Evolutionary conservation across 179 eudicot species (phyloP), one percentile per base, ranked within the genome.

Genomic region (Vitellaria paradoxa): DNA sequence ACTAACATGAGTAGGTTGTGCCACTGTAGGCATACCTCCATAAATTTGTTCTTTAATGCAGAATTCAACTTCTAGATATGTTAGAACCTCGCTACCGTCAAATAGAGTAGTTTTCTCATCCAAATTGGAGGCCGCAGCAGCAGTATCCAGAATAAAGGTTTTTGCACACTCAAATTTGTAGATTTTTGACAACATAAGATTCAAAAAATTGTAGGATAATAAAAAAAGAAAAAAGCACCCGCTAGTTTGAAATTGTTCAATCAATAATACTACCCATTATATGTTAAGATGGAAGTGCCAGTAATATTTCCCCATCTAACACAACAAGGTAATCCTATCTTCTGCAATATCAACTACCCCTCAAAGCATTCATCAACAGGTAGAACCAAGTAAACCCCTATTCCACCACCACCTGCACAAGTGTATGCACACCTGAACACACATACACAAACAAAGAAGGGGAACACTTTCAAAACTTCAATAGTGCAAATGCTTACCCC

Each of bases 1-100:
- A n/a, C 37, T 30, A 30, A 30, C 37, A 30, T 30, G 37, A 30
- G 37, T 30, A 30, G 37, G 37, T 30, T 30, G 2, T 30, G 37
- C 37, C 37, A 30, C 37, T 65, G 47, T 13, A 6, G 20, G 12
- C 53, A n/a, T 42, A 57, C 57, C 18, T 59, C 17, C 7, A 40
- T 52, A 40, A 49, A 63, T 46, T 8, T 65, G 17, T 72, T 55
- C 47, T 72, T 55, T 72, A 53, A 56, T 17, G 17, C 75, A 55
- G 20, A 53, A 56, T 56, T 55, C 64, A 72, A 50, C 21, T 5
- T 71, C 47, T 23, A 71, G 57, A 30, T 69, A 0, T 37, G 57
- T 49, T 40, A 49, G 47, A 50, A 49, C 18, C 17, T 10, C 20
- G 57, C 23, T 4, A 23, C 59, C 73, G n/a, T 18, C 46, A 45